Evolutionary conservation across 345 rosid genomes (phyloP).

Genomic region (Lepidium africanum): DNA sequence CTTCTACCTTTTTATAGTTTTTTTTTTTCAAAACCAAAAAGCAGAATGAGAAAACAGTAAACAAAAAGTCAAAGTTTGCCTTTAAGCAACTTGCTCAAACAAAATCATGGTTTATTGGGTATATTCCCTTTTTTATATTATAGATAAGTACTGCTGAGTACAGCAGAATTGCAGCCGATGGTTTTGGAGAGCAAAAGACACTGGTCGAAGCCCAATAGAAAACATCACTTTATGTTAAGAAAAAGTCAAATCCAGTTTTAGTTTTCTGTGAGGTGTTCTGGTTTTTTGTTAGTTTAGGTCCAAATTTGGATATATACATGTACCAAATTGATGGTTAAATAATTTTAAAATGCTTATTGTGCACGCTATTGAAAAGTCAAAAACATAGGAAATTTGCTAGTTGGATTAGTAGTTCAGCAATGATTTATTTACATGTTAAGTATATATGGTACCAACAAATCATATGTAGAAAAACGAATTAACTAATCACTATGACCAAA

Average conservation of each 20-base stretch:
- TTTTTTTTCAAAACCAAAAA: neutral
- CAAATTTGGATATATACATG: neutral
- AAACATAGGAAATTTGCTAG: neutral
- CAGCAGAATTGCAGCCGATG: constrained; percentile 2
- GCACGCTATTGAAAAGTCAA: neutral
- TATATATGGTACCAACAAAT: neutral
- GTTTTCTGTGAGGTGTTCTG: neutral
- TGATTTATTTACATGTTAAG: neutral
- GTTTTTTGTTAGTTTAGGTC: constrained; percentile 1
- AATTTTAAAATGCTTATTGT: neutral
- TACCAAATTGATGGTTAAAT: neutral
- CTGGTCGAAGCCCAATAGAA: neutral
- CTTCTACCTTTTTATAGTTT: constrained; percentile 15
- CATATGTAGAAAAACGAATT: no score
- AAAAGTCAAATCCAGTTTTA: neutral
- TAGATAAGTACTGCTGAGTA: neutral
- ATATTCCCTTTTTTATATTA: neutral
- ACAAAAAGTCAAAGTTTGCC: constrained; percentile 8
- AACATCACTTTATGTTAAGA: neutral
- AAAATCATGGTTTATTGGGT: neutral
- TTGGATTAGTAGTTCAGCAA: neutral
- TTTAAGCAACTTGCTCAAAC: neutral
- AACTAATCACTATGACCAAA: no score
- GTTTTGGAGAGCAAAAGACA: constrained; percentile 6
- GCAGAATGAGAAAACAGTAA: neutral